phyloP scores from a whole-genome alignment of 495 filamentous ascomycete genomes.

The Hypomontagnella monticulosa region DNA sequence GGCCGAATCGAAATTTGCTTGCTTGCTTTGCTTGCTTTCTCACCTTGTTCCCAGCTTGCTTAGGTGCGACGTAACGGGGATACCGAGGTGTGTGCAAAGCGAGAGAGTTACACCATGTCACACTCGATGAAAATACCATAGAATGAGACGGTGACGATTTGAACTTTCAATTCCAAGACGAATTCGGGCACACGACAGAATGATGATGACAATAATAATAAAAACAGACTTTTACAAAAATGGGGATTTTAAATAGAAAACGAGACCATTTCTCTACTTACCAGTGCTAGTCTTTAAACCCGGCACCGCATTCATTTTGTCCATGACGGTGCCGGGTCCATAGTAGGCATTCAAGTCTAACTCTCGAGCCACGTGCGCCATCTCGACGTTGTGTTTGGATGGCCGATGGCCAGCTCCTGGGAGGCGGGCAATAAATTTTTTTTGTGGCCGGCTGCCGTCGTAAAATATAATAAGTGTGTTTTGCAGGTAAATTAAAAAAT shows the following conservation, averaged over 20 bases:
- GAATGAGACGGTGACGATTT: conserved; percentile 33
- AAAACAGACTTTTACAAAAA: background rate
- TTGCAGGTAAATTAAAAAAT: conserved; percentile 31
- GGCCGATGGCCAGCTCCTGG: conserved; percentile 9
- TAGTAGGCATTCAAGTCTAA: conserved; percentile 57
- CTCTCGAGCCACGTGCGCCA: conserved; percentile 54
- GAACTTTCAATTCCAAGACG: conserved; percentile 37
- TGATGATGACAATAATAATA: conserved; percentile 13
- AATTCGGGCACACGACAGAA: conserved; percentile 9
- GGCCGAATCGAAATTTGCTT: background rate
- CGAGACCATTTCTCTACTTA: conserved; percentile 44
- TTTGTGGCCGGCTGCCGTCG: conserved; percentile 20
- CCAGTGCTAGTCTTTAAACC: conserved; percentile 61
- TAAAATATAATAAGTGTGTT: conserved; percentile 23
- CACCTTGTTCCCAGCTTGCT: conserved; percentile 20
- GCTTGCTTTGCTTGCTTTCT: conserved; percentile 20
- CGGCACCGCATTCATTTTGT: conserved; percentile 60
- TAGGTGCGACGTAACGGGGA: conserved; percentile 7
- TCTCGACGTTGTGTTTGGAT: conserved; percentile 45
- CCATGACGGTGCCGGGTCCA: conserved; percentile 52
- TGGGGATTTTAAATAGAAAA: conserved; percentile 8
- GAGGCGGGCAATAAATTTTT: conserved; percentile 23
- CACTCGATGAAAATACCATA: conserved; percentile 9
- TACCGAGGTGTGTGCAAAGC: background rate
- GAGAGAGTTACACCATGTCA: conserved; percentile 31